phyloP scores from a whole-genome alignment of 345 rosid species.

The Citrus trifoliata region DNA sequence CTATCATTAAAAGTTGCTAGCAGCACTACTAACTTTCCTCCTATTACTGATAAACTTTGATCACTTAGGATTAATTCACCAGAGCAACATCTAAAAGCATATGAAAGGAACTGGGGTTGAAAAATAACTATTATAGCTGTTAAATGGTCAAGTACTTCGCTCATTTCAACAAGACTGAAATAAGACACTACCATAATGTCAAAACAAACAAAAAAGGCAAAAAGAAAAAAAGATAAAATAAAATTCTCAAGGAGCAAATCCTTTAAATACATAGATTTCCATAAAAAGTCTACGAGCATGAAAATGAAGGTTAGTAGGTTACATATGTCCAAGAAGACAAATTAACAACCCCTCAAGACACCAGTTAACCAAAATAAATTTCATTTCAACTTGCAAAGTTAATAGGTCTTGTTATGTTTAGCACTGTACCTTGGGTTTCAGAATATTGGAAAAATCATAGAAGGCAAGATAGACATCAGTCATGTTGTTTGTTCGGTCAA shows the following conservation, averaged over 20 bases:
- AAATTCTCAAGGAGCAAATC: neutral
- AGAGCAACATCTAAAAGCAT: neutral
- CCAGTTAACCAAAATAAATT: neutral
- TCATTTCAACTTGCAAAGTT: neutral
- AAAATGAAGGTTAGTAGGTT: neutral
- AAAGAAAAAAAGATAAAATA: neutral
- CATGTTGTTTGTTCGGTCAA: constrained; percentile 77
- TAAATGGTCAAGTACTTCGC: neutral
- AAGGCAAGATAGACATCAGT: constrained; percentile 90
- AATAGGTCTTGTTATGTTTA: neutral
- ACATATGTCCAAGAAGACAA: neutral
- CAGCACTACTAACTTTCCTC: neutral
- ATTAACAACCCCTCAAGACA: neutral
- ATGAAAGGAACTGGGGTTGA: neutral
- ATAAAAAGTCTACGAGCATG: neutral
- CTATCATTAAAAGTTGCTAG: neutral
- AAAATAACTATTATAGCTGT: neutral
- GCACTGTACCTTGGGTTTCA: constrained; percentile 61
- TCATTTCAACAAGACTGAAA: neutral
- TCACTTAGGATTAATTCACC: neutral
- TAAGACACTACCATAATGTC: neutral
- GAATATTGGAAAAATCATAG: constrained; percentile 69
- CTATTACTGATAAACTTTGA: neutral
- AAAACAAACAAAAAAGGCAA: neutral
- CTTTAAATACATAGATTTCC: neutral